Base-by-base conservation (phyloP, 192 early-diverging fungal species). In the Coemansia sp. region DNA sequence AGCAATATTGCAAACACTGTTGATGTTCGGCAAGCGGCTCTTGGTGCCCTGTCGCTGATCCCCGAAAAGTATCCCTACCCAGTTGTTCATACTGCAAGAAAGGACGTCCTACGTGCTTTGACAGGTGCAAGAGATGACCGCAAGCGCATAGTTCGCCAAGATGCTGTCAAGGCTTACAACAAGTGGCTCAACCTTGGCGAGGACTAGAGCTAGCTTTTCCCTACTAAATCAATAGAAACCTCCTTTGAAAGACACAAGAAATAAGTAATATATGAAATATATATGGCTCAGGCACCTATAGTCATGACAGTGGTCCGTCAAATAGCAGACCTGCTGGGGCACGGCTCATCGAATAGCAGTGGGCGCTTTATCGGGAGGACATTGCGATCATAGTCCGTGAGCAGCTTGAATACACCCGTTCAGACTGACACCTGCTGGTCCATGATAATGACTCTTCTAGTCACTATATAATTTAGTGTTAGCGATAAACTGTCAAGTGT, bases 361-460 rank as follows among this genome's bases (percentile, higher is more conserved):
- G 86, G 83, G 46, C 87, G 82, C 50, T 80, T 86, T 6, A 69
- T 72, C 11, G 88, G 90, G 40, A 80, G 86, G 16, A 85, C 73
- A n/a, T 88, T 86, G 29, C 87, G 81, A 52, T 93, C 86, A 27
- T 83, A 84, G 70, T 89, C 74, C 81, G 92, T 88, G 62, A 95
- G 79, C 65, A 99, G 82, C 78, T 97, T 98, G 86, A 98, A 97
- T 44, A 99, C 76, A 27, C 98, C 97, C 2, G 97, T 97, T 31
- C 98, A 95, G 62, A 99, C 93, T 27, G 90, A 88, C 95, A 98
- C 97, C 36, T 95, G 97, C 36, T 93, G 91, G 79, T 97, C 98
- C 96, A 99, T 98, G 82, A 99, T 99, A 65, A 99, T 98, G 76
- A 29, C 29, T 29, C 29, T 29, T 29, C 29, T 29, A 29, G 29